Evolutionary conservation across 768 basidiomycete genomes (phyloP).

Genomic region (Strobilomyces echinocephalus): DNA sequence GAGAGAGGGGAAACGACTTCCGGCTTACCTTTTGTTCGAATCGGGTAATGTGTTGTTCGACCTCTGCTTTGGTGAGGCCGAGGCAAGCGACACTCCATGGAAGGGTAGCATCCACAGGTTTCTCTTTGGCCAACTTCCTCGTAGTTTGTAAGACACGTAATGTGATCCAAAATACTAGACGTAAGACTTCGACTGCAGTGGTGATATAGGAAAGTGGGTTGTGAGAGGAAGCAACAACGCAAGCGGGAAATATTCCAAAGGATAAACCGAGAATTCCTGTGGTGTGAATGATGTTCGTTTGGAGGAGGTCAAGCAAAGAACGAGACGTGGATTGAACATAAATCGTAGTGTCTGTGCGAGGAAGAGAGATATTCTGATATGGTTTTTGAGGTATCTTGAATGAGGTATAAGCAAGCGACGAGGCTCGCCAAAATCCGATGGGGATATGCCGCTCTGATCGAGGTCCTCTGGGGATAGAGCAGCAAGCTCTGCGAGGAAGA

Average conservation of each 20-base stretch:
- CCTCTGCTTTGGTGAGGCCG: conserved; percentile 24
- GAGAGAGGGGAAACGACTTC: not conserved
- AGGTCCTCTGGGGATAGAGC: conserved; percentile 38
- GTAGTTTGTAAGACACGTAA: conserved; percentile 37
- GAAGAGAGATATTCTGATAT: conserved; percentile 44
- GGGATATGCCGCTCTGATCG: conserved; percentile 35
- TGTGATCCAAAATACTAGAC: conserved; percentile 50
- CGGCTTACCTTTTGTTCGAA: conserved; percentile 21
- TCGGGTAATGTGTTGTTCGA: conserved; percentile 24
- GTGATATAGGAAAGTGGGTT: conserved; percentile 39
- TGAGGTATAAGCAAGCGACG: conserved; percentile 37
- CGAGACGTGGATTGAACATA: conserved; percentile 30
- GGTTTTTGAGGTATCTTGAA: conserved; percentile 38
- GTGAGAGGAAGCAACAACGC: conserved; percentile 44
- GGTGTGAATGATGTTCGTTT: conserved; percentile 31
- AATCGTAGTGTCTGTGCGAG: conserved; percentile 48
- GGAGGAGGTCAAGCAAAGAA: conserved; percentile 28
- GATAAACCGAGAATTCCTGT: conserved; percentile 49
- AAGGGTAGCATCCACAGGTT: conserved; percentile 20
- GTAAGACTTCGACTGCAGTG: conserved; percentile 43
- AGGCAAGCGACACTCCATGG: conserved; percentile 47
- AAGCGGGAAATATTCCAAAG: conserved; percentile 53
- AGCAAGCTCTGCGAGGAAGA: conserved; percentile 46
- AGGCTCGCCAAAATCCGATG: conserved; percentile 40
- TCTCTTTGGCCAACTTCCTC: conserved; percentile 17